phyloP scores from a whole-genome alignment of 176 grass and related monocot species.

The Secale cereale region DNA sequence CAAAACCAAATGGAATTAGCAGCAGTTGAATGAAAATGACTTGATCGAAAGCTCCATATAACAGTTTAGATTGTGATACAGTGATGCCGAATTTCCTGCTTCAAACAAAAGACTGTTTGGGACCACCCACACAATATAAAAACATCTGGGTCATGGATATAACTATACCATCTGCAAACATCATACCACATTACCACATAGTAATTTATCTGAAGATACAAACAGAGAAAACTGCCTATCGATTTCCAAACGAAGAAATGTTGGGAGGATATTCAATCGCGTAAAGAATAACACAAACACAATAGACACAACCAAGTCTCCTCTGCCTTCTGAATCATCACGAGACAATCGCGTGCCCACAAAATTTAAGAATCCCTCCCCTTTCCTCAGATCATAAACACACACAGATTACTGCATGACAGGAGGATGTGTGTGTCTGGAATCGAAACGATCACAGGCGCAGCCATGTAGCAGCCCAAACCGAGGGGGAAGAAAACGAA shows the following conservation, averaged over 20 bases:
- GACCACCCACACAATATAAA: constrained; percentile 3
- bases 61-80: background rate
- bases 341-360: background rate
- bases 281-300: background rate
- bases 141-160: background rate
- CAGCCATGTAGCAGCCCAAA: background rate
- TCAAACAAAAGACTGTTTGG: background rate
- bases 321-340: background rate
- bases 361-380: background rate
- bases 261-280: background rate
- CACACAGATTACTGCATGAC: background rate
- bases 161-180: constrained; percentile 4
- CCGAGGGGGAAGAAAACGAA: background rate
- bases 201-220: background rate
- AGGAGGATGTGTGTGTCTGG: background rate
- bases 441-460: background rate
- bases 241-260: background rate
- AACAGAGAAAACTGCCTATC: background rate
- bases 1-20: constrained; percentile 13
- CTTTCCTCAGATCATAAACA: background rate
- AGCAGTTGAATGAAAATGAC: background rate
- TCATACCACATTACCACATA: background rate
- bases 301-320: background rate
- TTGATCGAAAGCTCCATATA: background rate
- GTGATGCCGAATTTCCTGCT: background rate